A percentile compares a stretch with the other conserved stretches of the same genome.
Evolutionary conservation across 371 early-diverging fungal genomes (phyloP).

Genomic region (Mucor sp.): DNA sequence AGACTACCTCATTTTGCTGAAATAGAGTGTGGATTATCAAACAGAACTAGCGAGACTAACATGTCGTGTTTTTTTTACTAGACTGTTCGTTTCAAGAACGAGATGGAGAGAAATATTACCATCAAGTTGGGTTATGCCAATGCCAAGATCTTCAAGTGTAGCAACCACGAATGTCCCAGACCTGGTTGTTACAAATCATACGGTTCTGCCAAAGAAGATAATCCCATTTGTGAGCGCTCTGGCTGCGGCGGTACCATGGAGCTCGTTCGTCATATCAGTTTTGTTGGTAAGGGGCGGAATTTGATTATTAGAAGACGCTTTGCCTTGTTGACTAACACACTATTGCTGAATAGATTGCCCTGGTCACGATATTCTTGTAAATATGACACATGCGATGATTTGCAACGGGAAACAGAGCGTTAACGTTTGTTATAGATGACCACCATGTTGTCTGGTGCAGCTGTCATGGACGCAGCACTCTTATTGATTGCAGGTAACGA

Average conservation of each 20-base stretch:
- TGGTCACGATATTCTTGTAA: slow-evolving; percentile 99
- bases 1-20: background rate
- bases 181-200: slow-evolving; percentile 96
- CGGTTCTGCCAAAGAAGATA: slow-evolving; percentile 83
- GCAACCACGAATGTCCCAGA: slow-evolving; percentile 89
- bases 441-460: slow-evolving; percentile 99
- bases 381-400: background rate
- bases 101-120: slow-evolving; percentile 99
- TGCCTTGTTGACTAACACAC: background rate
- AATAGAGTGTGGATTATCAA: background rate
- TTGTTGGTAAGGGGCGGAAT: slow-evolving; percentile 67
- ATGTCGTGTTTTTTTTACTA: slow-evolving; percentile 18
- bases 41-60: background rate
- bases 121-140: slow-evolving; percentile 99
- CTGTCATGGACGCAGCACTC: slow-evolving; percentile 99
- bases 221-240: slow-evolving; percentile 89
- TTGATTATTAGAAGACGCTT: background rate
- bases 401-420: background rate
- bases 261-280: slow-evolving; percentile 97
- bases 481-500: slow-evolving; percentile 99
- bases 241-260: slow-evolving; percentile 91
- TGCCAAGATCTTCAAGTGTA: slow-evolving; percentile 99
- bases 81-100: slow-evolving; percentile 99
- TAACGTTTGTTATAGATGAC: slow-evolving; percentile 77
- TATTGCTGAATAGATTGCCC: slow-evolving; percentile 85